Percentiles rank a stretch among this genome's conserved stretches.
Conservation (phyloP, 2,329 filamentous ascomycete species). For the Fusarium ramigenum region DNA sequence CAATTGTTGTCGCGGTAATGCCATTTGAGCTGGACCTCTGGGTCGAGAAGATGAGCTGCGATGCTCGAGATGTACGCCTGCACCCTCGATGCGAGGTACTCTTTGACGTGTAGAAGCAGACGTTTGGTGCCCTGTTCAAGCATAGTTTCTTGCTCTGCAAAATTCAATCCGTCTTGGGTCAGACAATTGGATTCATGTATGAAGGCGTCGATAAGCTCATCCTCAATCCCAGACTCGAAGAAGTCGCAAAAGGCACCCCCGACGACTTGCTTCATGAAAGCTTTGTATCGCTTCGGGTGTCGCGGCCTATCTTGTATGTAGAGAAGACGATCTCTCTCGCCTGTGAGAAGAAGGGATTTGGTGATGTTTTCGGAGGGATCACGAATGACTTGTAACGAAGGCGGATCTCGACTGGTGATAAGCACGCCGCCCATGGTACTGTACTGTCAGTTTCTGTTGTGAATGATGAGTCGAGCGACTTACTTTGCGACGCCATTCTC, state of each 20-base stretch:
- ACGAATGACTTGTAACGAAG: conserved; percentile 32
- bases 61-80: conserved; percentile 45
- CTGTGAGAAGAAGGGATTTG: conserved; percentile 36
- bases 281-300: conserved; percentile 47
- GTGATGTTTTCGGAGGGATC: conserved; percentile 16
- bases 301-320: conserved; percentile 29
- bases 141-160: conserved; percentile 13
- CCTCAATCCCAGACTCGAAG: conserved; percentile 36
- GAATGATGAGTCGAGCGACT: conserved; percentile 3
- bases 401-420: conserved; percentile 39
- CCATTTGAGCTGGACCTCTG: conserved; percentile 44
- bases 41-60: conserved; percentile 40
- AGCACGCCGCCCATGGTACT: conserved; percentile 39
- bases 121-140: conserved; percentile 12
- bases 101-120: conserved; percentile 34
- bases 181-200: conserved; percentile 35
- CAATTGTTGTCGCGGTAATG: conserved; percentile 47
- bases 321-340: conserved; percentile 24
- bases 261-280: conserved; percentile 52
- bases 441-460: not conserved
- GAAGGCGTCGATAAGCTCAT: conserved; percentile 42
- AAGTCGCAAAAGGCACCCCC: conserved; percentile 48
- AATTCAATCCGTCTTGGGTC: conserved; percentile 9
- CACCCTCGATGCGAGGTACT: conserved; percentile 37
- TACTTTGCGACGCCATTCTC: conserved; percentile 51